Base-by-base conservation (phyloP, 768 basidiomycete genomes). In the Xerocomellus dryophilus region DNA sequence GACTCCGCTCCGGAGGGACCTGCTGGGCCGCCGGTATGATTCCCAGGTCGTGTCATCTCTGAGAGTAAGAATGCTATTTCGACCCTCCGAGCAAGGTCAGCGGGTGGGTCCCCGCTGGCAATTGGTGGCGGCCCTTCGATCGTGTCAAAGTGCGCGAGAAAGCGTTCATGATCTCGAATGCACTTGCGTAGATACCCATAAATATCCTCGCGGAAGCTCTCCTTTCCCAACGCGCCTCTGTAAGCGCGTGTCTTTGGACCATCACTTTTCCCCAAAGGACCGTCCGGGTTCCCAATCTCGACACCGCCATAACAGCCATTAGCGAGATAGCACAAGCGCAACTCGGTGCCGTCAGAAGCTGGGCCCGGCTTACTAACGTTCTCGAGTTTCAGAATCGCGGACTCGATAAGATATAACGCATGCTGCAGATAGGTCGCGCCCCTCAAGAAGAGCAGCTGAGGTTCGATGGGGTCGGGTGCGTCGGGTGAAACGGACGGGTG, bases 381-480 rank as follows among this genome's bases (percentile, higher is more conserved):
- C 62, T 95, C 93, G 23, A 93, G 73, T 53, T 78, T 73, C 56
- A 94, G 71, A 6, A 91, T 79, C 1, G 83, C 82, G 29, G 76
- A 73, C 69, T 95, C 93, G 57, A 94, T 86, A 27, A 90, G 72
- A 65, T 78, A 76, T 5, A 91, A 73, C 0, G 88, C 89, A 27
- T 92, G 85, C 60, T 91, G 90, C 3, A 94, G 78, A 70, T 90
- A 86, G 3, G 91, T 84, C 4, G 90, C 85, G 3, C 88, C 93
- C 43, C 93, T 85, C 27, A 91, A 75, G 73, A 95, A 95, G 29
- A 92, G 71, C 21, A 90, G 73, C 63, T 94, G 93, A 0, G 84
- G 85, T 65, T 95, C 93, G 51, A 94, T 83, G 35, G 93, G 90
- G 53, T 93, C 89, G 0, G 93, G 92, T 11, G 90, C 86, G 58